Evolutionary conservation across 2,329 filamentous ascomycete species (phyloP), one percentile per base, ranked within the genome.

Genomic region (Madurella mycetomatis): DNA sequence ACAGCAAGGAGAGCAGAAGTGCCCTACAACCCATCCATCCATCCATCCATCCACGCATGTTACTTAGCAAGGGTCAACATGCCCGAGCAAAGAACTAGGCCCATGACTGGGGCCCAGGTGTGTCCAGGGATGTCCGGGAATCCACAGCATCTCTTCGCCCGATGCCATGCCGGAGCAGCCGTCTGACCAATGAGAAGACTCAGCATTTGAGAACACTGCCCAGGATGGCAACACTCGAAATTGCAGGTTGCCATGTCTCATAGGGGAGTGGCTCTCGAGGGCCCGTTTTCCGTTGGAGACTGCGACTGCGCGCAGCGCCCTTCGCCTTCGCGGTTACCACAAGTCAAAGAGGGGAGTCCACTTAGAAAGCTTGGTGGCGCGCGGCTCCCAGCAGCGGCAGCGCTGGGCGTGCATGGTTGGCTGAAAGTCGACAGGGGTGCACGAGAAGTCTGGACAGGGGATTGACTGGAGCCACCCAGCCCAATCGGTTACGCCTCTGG

Each of bases 401-500:
- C 47, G 42, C 52, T 41, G 49, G 41, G 47, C 42, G 30, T 13
- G 47, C 34, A 52, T 51, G 53, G 49, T 58, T 55, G 56, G 53
- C 45, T 49, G 47, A 46, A 60, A 42, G 55, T 46, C 47, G 47
- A 46, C 59, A 61, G 46, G 55, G 54, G 37, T 51, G 19, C 41
- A 16, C 39, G 44, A 32, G 40, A 54, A 48, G 49, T 58, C 51
- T 53, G 50, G 54, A 25, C 56, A 32, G 49, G 49, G 59, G 55
- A 54, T 48, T 52, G 37, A 46, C 47, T 55, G 42, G 25, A 55
- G 47, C 47, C 41, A 31, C 50, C n/a, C 40, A 37, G 52, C 39
- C 61, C 61, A 63, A 63, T 62, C 60, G 55, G 53, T 63, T 62
- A 50, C 50, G 42, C 39, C 34, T 37, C 55, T 19, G 40, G 41